Percentiles rank a stretch among this genome's conserved stretches.
Conservation (phyloP, 2,329 filamentous ascomycete genomes). For the Orbilia oligospora region DNA sequence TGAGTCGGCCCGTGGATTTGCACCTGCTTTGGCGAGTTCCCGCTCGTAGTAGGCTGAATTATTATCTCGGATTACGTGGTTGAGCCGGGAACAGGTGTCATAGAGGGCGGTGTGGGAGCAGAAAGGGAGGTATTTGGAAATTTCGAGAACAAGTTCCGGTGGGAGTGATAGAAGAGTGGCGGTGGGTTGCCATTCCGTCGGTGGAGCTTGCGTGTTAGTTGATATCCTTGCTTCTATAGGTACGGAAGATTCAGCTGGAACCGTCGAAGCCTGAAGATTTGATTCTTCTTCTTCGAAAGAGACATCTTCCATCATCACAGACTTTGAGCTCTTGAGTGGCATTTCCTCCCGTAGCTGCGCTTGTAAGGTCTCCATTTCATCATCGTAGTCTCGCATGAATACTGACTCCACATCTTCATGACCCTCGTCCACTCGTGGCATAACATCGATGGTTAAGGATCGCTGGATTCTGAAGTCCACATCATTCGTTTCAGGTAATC, state of each 20-base stretch:
- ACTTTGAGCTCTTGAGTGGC: slow-evolving; percentile 46
- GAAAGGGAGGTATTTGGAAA: slow-evolving; percentile 58
- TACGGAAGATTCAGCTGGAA: not conserved
- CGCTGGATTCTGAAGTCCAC: slow-evolving; percentile 45
- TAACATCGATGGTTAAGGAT: slow-evolving; percentile 55
- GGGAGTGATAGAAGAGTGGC: slow-evolving; percentile 51
- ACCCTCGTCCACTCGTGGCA: slow-evolving; percentile 52
- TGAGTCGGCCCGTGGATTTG: slow-evolving; percentile 57
- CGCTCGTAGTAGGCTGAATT: slow-evolving; percentile 57
- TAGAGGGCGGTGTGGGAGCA: slow-evolving; percentile 59
- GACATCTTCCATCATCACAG: slow-evolving; percentile 52
- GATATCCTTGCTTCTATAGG: slow-evolving; percentile 4
- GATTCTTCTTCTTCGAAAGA: slow-evolving; percentile 40
- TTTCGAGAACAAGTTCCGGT: slow-evolving; percentile 57
- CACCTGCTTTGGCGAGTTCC: slow-evolving; percentile 54
- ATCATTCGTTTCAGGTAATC: slow-evolving; percentile 47
- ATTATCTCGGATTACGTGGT: slow-evolving; percentile 57
- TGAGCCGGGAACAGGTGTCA: slow-evolving; percentile 52
- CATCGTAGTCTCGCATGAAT: slow-evolving; percentile 57
- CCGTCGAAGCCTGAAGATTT: not conserved
- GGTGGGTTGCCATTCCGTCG: slow-evolving; percentile 30
- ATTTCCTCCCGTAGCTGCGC: slow-evolving; percentile 56
- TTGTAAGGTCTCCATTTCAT: slow-evolving; percentile 54
- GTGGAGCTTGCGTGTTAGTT: slow-evolving; percentile 10
- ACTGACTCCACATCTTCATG: slow-evolving; percentile 58